A percentile compares a stretch with the other conserved stretches of the same genome.
Evolutionary conservation across 2,329 filamentous ascomycete genomes (phyloP).

Genomic region (Fonsecaea erecta): DNA sequence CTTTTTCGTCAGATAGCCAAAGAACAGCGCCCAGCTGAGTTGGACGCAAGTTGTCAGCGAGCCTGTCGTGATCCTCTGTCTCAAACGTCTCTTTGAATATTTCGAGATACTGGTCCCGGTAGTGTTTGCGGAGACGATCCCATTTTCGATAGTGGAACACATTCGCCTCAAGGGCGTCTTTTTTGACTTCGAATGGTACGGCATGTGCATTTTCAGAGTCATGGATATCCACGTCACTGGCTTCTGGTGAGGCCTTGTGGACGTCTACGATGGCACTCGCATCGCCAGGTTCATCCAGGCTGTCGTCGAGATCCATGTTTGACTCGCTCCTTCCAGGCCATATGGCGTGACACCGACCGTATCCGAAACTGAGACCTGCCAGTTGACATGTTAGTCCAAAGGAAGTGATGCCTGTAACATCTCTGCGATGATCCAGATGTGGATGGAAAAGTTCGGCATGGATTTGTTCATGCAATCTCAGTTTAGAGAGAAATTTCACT

Average conservation of each 20-base stretch:
- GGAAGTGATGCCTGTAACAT: neutral
- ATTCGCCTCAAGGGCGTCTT: neutral
- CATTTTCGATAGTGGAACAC: slow-evolving; percentile 30
- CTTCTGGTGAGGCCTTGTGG: neutral
- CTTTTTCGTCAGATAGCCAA: slow-evolving; percentile 76
- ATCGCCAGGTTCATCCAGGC: slow-evolving; percentile 16
- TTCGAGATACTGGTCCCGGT: slow-evolving; percentile 56
- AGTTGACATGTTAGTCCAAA: neutral
- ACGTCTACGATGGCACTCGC: neutral
- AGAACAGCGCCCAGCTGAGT: slow-evolving; percentile 68
- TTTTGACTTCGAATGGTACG: neutral
- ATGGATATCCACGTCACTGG: neutral
- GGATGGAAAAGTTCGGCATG: neutral
- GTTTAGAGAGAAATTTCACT: neutral
- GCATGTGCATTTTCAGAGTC: neutral
- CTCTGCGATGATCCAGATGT: neutral
- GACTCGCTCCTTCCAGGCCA: slow-evolving; percentile 18
- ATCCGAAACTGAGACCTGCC: neutral
- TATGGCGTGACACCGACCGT: neutral
- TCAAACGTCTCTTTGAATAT: slow-evolving; percentile 63
- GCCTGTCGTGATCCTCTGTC: slow-evolving; percentile 39
- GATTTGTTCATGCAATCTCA: neutral
- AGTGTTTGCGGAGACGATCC: slow-evolving; percentile 39
- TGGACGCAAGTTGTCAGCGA: slow-evolving; percentile 23
- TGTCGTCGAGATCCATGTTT: slow-evolving; percentile 22